These are phyloP conservation scores for Sarocladiaceae sp. DNA, from an alignment of 2,329 filamentous ascomycete genomes.

Conservation along the genomic window DNA sequence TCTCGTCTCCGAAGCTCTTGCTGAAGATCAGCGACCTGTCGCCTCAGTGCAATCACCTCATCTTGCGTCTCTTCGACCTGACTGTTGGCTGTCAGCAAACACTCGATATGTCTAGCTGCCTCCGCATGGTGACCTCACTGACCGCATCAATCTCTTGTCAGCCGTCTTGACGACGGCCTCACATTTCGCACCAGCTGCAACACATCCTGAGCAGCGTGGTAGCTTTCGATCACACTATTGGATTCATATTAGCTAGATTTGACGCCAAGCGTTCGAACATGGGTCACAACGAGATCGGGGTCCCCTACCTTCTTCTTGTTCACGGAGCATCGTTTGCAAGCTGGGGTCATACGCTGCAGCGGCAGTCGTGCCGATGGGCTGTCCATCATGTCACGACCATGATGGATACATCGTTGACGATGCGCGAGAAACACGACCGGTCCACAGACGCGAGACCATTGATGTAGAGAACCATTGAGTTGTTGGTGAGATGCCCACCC, in stretches of 20 bases:
- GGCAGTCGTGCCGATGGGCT: neutral
- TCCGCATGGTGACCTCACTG: too few species aligned
- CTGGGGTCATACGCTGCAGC: neutral
- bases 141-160: conserved; percentile 1
- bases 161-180: neutral
- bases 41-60: neutral
- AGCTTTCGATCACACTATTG: neutral
- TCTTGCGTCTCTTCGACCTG: neutral
- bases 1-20: neutral
- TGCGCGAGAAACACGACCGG: too few species aligned
- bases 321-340: conserved; percentile 1
- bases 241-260: neutral
- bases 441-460: too few species aligned
- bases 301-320: conserved; percentile 5
- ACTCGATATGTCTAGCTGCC: too few species aligned
- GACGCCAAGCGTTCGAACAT: neutral
- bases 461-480: too few species aligned
- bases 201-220: neutral
- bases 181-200: neutral
- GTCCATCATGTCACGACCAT: neutral
- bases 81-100: too few species aligned
- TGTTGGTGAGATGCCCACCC: too few species aligned
- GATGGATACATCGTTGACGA: neutral
- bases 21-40: neutral
- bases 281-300: neutral